Percentiles rank a stretch among this genome's conserved stretches.
Evolutionary conservation across 2,329 filamentous ascomycete species (phyloP).

Genomic region (Coniochaeta sp.): DNA sequence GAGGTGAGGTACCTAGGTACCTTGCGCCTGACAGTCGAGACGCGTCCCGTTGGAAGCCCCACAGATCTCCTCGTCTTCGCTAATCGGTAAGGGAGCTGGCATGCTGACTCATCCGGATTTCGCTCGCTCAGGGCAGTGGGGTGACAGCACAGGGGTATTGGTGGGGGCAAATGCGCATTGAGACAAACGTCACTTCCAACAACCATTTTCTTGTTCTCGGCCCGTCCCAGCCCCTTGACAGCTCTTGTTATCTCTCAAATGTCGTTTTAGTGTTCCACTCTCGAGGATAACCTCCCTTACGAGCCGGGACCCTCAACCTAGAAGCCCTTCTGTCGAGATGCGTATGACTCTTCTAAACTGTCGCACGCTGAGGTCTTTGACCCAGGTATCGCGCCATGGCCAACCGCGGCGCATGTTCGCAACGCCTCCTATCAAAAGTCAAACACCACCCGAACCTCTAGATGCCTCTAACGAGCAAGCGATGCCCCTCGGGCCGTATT

Average conservation of each 20-base stretch:
- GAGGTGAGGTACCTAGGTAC: background rate
- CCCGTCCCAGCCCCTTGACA: background rate
- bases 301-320: background rate
- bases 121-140: too few species aligned
- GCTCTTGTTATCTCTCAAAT: background rate
- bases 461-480: constrained; percentile 28
- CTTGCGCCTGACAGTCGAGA: background rate
- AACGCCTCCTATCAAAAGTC: constrained; percentile 15
- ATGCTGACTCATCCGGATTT: background rate
- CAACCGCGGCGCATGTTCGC: constrained; percentile 14
- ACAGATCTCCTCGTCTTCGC: too few species aligned
- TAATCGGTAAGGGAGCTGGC: background rate
- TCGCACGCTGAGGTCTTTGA: constrained; percentile 8
- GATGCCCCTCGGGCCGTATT: constrained; percentile 50
- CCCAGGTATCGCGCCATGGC: constrained; percentile 8
- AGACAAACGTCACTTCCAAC: background rate
- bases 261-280: background rate
- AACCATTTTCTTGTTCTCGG: background rate
- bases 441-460: constrained; percentile 17
- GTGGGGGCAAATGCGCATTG: background rate
- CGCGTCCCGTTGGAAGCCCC: background rate
- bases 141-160: too few species aligned
- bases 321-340: constrained; percentile 9
- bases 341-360: constrained; percentile 12
- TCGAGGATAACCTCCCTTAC: too few species aligned